phyloP scores from a whole-genome alignment of 805 yeast species.

The Yarrowia sp. region DNA sequence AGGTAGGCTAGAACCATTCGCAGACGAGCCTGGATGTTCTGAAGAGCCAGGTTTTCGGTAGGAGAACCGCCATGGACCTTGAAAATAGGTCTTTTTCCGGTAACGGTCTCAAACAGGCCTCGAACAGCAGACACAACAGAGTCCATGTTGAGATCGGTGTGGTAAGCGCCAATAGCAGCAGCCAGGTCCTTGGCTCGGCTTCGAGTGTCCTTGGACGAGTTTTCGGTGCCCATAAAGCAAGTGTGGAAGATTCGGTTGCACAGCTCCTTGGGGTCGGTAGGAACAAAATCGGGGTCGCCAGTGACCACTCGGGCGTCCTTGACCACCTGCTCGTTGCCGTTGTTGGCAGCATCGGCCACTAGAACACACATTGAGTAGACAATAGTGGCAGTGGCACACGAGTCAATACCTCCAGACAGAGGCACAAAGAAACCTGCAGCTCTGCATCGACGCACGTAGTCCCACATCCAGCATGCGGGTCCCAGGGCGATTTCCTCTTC shows the following conservation, averaged over 20 bases:
- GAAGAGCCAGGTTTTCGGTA: conserved; percentile 89
- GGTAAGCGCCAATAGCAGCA: conserved; percentile 76
- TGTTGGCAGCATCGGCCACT: conserved; percentile 64
- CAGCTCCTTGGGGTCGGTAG: conserved; percentile 71
- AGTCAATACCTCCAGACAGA: conserved; percentile 94
- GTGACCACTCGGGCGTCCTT: conserved; percentile 70
- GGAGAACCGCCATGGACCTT: conserved; percentile 91
- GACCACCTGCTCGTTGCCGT: conserved; percentile 75
- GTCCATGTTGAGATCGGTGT: conserved; percentile 91
- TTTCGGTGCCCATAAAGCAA: conserved; percentile 92
- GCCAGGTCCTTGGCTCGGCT: conserved; percentile 77
- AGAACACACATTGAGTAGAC: conserved; percentile 92
- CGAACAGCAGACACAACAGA: conserved; percentile 70
- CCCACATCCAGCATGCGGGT: conserved; percentile 99
- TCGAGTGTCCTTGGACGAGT: conserved; percentile 87
- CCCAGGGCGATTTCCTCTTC: conserved; percentile 97
- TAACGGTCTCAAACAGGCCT: conserved; percentile 76
- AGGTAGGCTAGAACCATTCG: conserved; percentile 93
- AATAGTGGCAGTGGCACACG: conserved; percentile 95
- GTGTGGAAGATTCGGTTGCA: conserved; percentile 79
- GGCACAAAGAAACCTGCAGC: conserved; percentile 93
- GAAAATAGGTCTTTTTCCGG: conserved; percentile 85
- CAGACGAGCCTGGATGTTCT: conserved; percentile 92
- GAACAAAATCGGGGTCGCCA: conserved; percentile 58
- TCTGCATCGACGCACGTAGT: conserved; percentile 84